These are phyloP conservation scores for Nothopassalora personata DNA, from an alignment of 2,329 filamentous ascomycete genomes.

Conservation along the genomic window DNA sequence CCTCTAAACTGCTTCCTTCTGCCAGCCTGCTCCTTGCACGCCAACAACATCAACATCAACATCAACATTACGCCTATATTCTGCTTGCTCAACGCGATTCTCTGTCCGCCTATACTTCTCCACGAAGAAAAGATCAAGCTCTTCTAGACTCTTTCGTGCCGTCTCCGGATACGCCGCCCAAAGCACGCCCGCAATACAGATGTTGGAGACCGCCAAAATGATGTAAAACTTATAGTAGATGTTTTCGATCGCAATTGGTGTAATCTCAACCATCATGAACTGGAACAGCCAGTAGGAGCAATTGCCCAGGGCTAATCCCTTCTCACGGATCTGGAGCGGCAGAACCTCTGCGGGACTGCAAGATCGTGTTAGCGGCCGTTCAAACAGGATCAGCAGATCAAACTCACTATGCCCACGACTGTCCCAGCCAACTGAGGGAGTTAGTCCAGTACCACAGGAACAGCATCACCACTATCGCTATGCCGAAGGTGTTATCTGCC, in stretches of 20 bases:
- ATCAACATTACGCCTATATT: neutral
- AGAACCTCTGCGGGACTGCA: conserved; percentile 10
- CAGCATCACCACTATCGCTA: conserved; percentile 7
- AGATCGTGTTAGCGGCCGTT: neutral
- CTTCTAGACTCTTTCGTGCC: conserved; percentile 40
- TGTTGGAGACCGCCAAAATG: conserved; percentile 11
- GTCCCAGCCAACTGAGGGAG: conserved; percentile 8
- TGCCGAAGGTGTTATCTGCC: conserved; percentile 1
- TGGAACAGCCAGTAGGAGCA: conserved; percentile 14
- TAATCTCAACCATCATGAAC: conserved; percentile 14
- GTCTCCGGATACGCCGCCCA: conserved; percentile 43
- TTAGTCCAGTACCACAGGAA: conserved; percentile 8
- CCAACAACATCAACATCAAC: neutral
- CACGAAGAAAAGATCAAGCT: conserved; percentile 38
- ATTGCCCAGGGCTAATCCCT: conserved; percentile 7
- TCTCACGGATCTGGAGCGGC: conserved; percentile 7
- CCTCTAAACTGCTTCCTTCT: too few relatives aligned
- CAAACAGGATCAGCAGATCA: too few relatives aligned
- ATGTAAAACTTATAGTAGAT: conserved; percentile 32
- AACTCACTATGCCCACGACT: conserved; percentile 12
- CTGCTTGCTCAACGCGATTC: neutral
- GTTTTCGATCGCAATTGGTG: conserved; percentile 36
- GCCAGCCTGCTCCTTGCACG: too few relatives aligned
- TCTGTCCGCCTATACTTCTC: neutral
- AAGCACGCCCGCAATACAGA: conserved; percentile 2